These are phyloP conservation scores for Saxispiralis lemnorum DNA, from an alignment of 495 filamentous ascomycete genomes.

Conservation along the genomic window DNA sequence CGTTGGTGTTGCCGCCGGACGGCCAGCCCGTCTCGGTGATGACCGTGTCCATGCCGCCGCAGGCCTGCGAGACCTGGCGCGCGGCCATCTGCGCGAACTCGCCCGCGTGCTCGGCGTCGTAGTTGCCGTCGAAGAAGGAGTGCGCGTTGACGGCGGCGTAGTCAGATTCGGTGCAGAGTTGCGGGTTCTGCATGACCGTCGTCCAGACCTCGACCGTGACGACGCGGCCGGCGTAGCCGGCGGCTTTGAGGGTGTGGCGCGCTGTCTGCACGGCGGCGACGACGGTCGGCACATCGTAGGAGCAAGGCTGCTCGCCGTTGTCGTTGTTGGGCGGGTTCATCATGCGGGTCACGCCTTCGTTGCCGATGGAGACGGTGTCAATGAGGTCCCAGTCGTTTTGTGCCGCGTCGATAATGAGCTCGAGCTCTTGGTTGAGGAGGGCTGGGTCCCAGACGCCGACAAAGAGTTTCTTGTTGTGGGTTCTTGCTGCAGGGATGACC, in stretches of 20 bases:
- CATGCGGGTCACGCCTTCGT: slow-evolving; percentile 43
- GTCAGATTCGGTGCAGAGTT: slow-evolving; percentile 55
- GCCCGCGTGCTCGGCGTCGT: slow-evolving; percentile 40
- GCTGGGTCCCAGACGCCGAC: slow-evolving; percentile 52
- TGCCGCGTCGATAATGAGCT: slow-evolving; percentile 36
- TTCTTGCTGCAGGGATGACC: slow-evolving; percentile 40
- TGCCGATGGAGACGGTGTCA: slow-evolving; percentile 59
- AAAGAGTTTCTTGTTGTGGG: slow-evolving; percentile 45
- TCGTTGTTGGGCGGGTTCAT: slow-evolving; percentile 22
- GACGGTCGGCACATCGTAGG: slow-evolving; percentile 32
- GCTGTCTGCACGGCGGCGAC: slow-evolving; percentile 37
- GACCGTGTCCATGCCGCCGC: slow-evolving; percentile 37
- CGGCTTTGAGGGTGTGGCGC: slow-evolving; percentile 35
- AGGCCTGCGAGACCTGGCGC: slow-evolving; percentile 34
- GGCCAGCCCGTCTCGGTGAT: slow-evolving; percentile 84
- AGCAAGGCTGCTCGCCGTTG: slow-evolving; percentile 23
- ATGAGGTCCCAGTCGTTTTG: slow-evolving; percentile 43
- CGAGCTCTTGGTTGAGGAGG: slow-evolving; percentile 34
- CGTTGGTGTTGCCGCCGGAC: slow-evolving; percentile 42
- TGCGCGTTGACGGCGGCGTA: slow-evolving; percentile 70
- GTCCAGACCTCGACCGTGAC: slow-evolving; percentile 66
- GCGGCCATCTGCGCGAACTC: slow-evolving; percentile 39
- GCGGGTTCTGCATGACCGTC: slow-evolving; percentile 41
- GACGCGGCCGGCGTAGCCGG: slow-evolving; percentile 55
- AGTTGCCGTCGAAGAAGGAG: slow-evolving; percentile 59